A percentile compares a stretch with the other conserved stretches of the same genome.
Conservation (phyloP, 1,284 basidiomycete genomes). For the Fistulinella staudtii region DNA sequence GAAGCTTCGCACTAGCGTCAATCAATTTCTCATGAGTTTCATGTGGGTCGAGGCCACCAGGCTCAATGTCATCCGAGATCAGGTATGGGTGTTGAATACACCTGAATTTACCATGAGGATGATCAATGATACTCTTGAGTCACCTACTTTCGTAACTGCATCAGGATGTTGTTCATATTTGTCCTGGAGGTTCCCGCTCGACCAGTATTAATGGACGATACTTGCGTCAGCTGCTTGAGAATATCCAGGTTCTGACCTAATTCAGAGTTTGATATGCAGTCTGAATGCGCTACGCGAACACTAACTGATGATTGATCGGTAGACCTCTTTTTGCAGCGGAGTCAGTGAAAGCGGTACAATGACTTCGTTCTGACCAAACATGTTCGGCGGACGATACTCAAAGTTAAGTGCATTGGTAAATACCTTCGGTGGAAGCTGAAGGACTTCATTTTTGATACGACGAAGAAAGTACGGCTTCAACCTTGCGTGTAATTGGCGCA, state of each 20-base stretch:
- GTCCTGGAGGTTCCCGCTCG: constrained; percentile 37
- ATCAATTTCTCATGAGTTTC: constrained; percentile 80
- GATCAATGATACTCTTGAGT: not conserved
- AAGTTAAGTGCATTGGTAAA: constrained; percentile 6
- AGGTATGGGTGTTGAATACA: constrained; percentile 91
- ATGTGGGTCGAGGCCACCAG: constrained; percentile 52
- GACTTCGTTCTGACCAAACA: constrained; percentile 63
- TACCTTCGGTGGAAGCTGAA: constrained; percentile 90
- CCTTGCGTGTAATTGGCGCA: constrained; percentile 73
- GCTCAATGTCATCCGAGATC: constrained; percentile 78
- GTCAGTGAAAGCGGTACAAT: constrained; percentile 92
- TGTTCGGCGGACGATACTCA: constrained; percentile 9
- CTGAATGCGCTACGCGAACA: not conserved
- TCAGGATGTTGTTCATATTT: constrained; percentile 76
- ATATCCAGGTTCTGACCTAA: constrained; percentile 67
- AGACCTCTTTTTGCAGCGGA: constrained; percentile 85
- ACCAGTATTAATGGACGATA: constrained; percentile 33
- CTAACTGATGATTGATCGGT: constrained; percentile 75
- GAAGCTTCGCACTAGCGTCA: constrained; percentile 84
- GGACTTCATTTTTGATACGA: constrained; percentile 88
- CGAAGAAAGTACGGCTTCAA: constrained; percentile 91
- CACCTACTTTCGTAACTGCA: constrained; percentile 80
- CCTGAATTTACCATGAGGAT: constrained; percentile 37
- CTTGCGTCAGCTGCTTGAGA: constrained; percentile 54
- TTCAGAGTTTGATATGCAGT: constrained; percentile 8